phyloP scores from a whole-genome alignment of 2,329 filamentous ascomycete genomes.

The Fusarium illudens region DNA sequence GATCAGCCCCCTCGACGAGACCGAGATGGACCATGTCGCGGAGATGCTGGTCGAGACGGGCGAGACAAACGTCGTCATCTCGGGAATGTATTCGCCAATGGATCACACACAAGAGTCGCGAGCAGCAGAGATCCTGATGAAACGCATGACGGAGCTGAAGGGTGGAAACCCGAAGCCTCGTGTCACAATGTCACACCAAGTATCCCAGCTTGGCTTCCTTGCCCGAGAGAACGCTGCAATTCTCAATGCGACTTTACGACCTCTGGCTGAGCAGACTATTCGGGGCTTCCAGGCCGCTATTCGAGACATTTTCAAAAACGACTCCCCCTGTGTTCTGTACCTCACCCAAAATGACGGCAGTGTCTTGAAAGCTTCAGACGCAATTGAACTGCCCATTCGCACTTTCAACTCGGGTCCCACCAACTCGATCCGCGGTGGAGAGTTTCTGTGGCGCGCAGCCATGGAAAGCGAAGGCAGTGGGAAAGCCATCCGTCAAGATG shows the following conservation, averaged over 20 bases:
- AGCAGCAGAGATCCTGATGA: slow-evolving; percentile 46
- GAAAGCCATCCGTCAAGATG: slow-evolving; percentile 14
- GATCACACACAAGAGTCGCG: background rate
- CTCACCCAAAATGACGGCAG: slow-evolving; percentile 62
- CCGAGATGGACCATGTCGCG: slow-evolving; percentile 6
- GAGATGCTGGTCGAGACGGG: background rate
- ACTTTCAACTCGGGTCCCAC: slow-evolving; percentile 60
- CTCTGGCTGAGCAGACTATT: slow-evolving; percentile 57
- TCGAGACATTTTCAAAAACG: slow-evolving; percentile 48
- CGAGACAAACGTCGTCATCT: background rate
- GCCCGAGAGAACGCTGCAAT: slow-evolving; percentile 63
- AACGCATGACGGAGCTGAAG: background rate
- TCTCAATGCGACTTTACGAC: slow-evolving; percentile 60
- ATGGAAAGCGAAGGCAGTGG: slow-evolving; percentile 46
- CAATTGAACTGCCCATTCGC: slow-evolving; percentile 55
- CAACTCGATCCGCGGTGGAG: slow-evolving; percentile 60
- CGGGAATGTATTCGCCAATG: background rate
- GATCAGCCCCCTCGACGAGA: slow-evolving; percentile 35
- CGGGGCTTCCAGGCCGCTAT: slow-evolving; percentile 55
- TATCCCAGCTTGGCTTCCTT: slow-evolving; percentile 51
- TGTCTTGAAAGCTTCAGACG: slow-evolving; percentile 51
- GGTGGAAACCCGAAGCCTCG: background rate
- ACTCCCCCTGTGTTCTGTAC: slow-evolving; percentile 49
- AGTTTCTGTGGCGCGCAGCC: slow-evolving; percentile 51
- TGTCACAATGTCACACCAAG: slow-evolving; percentile 39